Base-by-base conservation (phyloP, 257 asterid species). In the Solanum piurae region DNA sequence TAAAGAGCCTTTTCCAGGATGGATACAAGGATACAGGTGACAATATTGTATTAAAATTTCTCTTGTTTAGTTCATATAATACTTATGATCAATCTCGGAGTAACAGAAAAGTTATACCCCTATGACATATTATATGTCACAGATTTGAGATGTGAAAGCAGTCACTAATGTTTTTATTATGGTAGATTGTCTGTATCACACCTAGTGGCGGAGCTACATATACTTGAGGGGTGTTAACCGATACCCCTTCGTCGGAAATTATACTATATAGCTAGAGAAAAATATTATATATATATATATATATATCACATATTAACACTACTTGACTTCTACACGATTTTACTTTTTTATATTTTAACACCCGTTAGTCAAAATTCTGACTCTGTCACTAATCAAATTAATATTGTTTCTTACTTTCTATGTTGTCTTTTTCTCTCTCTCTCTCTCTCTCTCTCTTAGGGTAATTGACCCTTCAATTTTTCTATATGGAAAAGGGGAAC, bases 1-100 rank as follows among this genome's bases (percentile, higher is more conserved):
- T 20, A 83, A 49, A 58, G 87, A 90, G 1, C 95, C 96, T 58
- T 55, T 92, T 31, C 93, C 95, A 8, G 95, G 96, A 74, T 93
- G 95, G 95, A 93, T 93, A 83, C 95, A 93, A 90, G 96, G 96
- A 89, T 84, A 89, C 25, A 91, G 92, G 96, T 92, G 8, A 12
- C 4, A 66, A 62, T 12, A 66, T 27, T 25, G 20, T 12, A 9
- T 62, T 62, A 23, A 62, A 62, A 62, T 62, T 62, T 58, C 13
- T 9, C 6, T 62, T 62, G 69, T 60, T 23, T 60, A 21, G 69
- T 23, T 62, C 31, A 60, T 62, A 23, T 62, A 62, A 23, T 62
- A 62, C 7, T 62, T 62, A 23, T 60, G 62, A 55, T 11, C 14
- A 42, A 23, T 18, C 23, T 55, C 11, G 12, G 0, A 20, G 10